phyloP scores from a whole-genome alignment of 768 basidiomycete species.

The Trametes gibbosa region DNA sequence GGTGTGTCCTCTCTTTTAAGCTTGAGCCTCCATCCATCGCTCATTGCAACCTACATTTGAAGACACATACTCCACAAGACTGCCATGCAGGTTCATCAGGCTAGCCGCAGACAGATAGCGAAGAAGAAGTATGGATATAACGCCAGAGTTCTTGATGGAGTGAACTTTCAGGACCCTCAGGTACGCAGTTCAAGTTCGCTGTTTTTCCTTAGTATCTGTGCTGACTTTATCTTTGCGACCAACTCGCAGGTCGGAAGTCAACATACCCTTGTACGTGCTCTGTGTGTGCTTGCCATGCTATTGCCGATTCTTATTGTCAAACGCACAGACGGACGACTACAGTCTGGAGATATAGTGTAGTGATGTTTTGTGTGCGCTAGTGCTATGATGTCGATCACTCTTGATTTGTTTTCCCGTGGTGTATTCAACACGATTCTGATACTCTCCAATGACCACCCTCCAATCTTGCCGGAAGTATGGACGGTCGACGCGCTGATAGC shows the following conservation, averaged over 20 bases:
- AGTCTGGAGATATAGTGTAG: neutral
- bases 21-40: neutral
- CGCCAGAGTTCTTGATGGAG: neutral
- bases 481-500: neutral
- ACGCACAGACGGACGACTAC: neutral
- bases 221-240: neutral
- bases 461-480: neutral
- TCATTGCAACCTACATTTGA: neutral
- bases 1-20: neutral
- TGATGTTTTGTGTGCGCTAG: neutral
- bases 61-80: neutral
- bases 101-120: neutral
- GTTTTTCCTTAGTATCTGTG: neutral
- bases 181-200: neutral
- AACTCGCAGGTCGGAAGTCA: neutral
- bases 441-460: no score
- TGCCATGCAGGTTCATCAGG: neutral
- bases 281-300: neutral
- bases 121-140: neutral
- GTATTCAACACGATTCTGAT: no score
- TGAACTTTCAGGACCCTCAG: constrained; percentile 5
- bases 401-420: no score
- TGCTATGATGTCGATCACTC: no score
- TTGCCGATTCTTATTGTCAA: neutral
- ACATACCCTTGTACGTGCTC: neutral